Base-by-base conservation (phyloP, 257 asterid species). In the Lycium ferocissimum region DNA sequence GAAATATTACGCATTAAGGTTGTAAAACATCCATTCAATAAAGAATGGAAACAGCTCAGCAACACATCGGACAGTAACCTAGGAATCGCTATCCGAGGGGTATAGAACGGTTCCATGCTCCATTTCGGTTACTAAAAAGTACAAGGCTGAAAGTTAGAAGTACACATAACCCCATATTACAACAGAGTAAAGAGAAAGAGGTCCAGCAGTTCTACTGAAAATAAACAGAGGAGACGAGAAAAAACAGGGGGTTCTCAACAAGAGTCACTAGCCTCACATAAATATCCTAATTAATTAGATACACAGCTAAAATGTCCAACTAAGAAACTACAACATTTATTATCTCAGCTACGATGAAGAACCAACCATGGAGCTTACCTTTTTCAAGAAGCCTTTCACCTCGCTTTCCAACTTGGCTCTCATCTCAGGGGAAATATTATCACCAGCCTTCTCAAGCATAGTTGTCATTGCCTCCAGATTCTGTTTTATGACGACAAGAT, bases 401-500 rank as follows among this genome's bases (percentile, higher is more conserved):
- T 93, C 97, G 5, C 85, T 89, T 92, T 96, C 98, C 90, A 94
- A 83, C 91, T 88, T 89, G 67, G 90, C 87, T 73, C 92, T 96
- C 89, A 72, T 85, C 87, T 92, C 96, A 0, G 92, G 87, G 4
- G 94, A 84, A 59, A 96, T 83, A 81, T 47, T 91, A 57, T 87
- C 83, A 26, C 98, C 99, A 13, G 92, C 92, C 78, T 91, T 94
- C 89, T 93, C 95, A 90, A 96, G 85, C 84, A 91, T 84, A 72
- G 87, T 22, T 66, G 89, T 93, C 99, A 96, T 96, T 92, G 81
- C 91, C 88, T 94, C 98, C 85, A 93, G 95, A 22, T 93, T 93
- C 94, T 88, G 83, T 87, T 86, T 94, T 38, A 94, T 94, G 43
- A 75, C 65, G 2, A 89, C 72, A 15, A 96, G 86, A 76, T 92